Evolutionary conservation across 768 basidiomycete genomes (phyloP).

Genomic region (Lanmaoa rubissima): DNA sequence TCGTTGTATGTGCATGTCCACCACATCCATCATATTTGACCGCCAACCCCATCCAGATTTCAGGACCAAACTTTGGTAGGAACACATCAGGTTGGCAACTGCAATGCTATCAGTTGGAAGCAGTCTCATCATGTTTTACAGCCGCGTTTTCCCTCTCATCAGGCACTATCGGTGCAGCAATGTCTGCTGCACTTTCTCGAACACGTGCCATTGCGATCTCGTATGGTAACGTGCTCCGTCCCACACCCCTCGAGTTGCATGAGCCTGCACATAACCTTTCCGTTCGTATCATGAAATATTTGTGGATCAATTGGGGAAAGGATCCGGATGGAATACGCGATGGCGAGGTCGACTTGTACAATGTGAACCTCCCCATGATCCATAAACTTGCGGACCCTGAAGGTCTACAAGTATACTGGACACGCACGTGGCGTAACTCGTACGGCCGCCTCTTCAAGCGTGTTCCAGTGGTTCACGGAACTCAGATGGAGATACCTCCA

Average conservation of each 20-base stretch:
- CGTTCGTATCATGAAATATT: slow-evolving; percentile 60
- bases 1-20: slow-evolving; percentile 58
- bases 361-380: slow-evolving; percentile 84
- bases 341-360: slow-evolving; percentile 79
- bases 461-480: slow-evolving; percentile 25
- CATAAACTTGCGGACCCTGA: slow-evolving; percentile 56
- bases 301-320: slow-evolving; percentile 85
- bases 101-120: not conserved
- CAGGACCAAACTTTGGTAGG: slow-evolving; percentile 83
- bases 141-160: slow-evolving; percentile 89
- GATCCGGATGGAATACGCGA: slow-evolving; percentile 57
- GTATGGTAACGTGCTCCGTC: slow-evolving; percentile 76
- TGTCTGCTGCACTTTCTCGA: slow-evolving; percentile 72
- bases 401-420: slow-evolving; percentile 74
- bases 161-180: slow-evolving; percentile 89
- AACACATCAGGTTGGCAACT: slow-evolving; percentile 68
- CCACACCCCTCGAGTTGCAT: slow-evolving; percentile 56
- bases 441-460: slow-evolving; percentile 80
- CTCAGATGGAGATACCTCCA: slow-evolving; percentile 29
- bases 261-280: slow-evolving; percentile 75
- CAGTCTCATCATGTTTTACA: slow-evolving; percentile 23
- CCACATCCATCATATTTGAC: not conserved
- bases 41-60: slow-evolving; percentile 48
- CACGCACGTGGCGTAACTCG: slow-evolving; percentile 79
- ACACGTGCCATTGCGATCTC: slow-evolving; percentile 83